These are phyloP conservation scores for Hypholoma fasciculare DNA, from an alignment of 768 basidiomycete genomes.

Conservation along the genomic window DNA sequence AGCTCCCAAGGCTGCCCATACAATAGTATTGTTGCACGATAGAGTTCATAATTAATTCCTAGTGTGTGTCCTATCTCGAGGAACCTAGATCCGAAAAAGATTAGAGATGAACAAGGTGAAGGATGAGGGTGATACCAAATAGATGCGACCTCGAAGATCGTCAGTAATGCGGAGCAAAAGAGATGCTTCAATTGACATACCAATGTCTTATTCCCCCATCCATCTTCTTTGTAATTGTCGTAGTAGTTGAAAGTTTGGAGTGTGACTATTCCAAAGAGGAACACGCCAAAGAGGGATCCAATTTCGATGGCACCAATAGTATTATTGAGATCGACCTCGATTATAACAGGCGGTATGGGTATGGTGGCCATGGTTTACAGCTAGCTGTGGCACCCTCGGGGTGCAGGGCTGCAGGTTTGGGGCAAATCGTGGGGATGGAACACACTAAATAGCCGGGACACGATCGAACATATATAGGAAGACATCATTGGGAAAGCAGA, in stretches of 20 bases:
- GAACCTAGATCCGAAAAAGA: slow-evolving; percentile 10
- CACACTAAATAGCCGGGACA: too few species aligned
- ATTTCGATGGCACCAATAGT: slow-evolving; percentile 27
- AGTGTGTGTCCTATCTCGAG: slow-evolving; percentile 29
- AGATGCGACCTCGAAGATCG: slow-evolving; percentile 3
- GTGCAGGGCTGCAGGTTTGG: too few species aligned
- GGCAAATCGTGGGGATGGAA: background rate
- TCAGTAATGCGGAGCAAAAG: background rate
- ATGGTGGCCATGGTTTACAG: background rate
- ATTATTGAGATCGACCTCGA: slow-evolving; percentile 13
- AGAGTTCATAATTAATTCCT: slow-evolving; percentile 27
- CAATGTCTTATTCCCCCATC: slow-evolving; percentile 19
- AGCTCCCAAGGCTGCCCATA: slow-evolving; percentile 23
- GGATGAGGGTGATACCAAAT: slow-evolving; percentile 7
- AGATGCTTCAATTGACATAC: slow-evolving; percentile 9
- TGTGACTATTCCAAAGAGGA: slow-evolving; percentile 27
- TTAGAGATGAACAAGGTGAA: too few species aligned
- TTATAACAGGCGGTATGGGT: background rate
- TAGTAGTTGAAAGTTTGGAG: slow-evolving; percentile 25
- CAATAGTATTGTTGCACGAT: slow-evolving; percentile 27
- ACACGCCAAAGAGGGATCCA: slow-evolving; percentile 23
- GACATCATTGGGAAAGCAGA: background rate
- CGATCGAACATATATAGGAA: background rate
- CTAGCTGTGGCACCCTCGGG: background rate
- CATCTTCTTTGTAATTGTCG: slow-evolving; percentile 21